Percentiles rank a stretch among this genome's conserved stretches.
These are phyloP conservation scores for Bocquillonia castaneifolia DNA, from an alignment of 441 rosid genomes.

Conservation along the genomic window DNA sequence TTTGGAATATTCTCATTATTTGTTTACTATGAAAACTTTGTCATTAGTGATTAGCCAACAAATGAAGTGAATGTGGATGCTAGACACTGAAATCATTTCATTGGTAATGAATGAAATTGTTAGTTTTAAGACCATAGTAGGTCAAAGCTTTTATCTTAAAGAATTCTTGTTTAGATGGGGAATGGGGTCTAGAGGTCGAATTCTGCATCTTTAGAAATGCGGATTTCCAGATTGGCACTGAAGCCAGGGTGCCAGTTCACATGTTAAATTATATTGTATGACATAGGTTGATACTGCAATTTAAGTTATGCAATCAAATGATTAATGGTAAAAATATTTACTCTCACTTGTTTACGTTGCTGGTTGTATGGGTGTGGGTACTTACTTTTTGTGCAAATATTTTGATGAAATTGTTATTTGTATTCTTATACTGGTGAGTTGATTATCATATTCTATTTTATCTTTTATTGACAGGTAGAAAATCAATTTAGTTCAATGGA, in stretches of 20 bases:
- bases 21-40: background rate
- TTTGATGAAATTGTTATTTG: background rate
- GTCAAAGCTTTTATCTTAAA: slow-evolving; percentile 1
- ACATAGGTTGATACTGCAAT: background rate
- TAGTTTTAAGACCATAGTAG: background rate
- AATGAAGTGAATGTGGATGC: background rate
- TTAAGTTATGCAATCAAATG: background rate
- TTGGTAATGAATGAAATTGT: background rate
- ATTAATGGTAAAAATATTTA: background rate
- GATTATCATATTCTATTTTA: background rate
- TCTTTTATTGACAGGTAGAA: slow-evolving; percentile 38
- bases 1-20: background rate
- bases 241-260: background rate
- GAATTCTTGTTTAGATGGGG: background rate
- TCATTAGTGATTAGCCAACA: too few species aligned
- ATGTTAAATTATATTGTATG: background rate
- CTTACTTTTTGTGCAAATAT: too few species aligned
- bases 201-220: background rate
- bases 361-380: background rate
- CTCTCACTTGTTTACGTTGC: too few species aligned
- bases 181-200: too few species aligned
- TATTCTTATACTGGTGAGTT: background rate
- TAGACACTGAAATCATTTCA: background rate
- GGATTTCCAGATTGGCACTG: slow-evolving; percentile 2
- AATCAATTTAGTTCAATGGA: slow-evolving; percentile 21